Percentiles rank a stretch among this genome's conserved stretches.
These are phyloP conservation scores for Metschnikowia vanudenii DNA, from an alignment of 805 yeast genomes.

Conservation along the genomic window DNA sequence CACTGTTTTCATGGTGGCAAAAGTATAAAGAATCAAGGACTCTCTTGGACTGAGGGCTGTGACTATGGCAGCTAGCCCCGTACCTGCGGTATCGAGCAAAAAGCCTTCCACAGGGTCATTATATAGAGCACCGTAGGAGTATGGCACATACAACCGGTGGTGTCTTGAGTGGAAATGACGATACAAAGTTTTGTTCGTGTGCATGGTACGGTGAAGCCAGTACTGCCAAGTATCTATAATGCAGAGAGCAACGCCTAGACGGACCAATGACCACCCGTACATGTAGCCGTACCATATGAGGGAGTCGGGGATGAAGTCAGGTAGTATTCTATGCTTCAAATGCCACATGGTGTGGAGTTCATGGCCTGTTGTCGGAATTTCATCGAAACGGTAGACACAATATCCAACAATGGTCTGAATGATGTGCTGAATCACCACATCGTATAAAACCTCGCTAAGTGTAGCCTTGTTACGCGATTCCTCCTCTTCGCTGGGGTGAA, in stretches of 20 bases:
- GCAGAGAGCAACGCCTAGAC: slow-evolving; percentile 60
- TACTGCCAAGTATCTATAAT: slow-evolving; percentile 96
- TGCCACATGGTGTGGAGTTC: slow-evolving; percentile 50
- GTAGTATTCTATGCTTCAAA: slow-evolving; percentile 36
- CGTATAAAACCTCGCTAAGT: slow-evolving; percentile 65
- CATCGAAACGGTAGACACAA: slow-evolving; percentile 55
- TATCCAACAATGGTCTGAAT: slow-evolving; percentile 76
- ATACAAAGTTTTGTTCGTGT: slow-evolving; percentile 72
- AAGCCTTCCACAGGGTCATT: slow-evolving; percentile 95
- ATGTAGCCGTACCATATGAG: slow-evolving; percentile 53
- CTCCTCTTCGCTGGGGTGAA: slow-evolving; percentile 91
- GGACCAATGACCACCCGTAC: slow-evolving; percentile 61
- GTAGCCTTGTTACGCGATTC: slow-evolving; percentile 71
- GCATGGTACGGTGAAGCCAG: slow-evolving; percentile 87
- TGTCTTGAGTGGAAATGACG: slow-evolving; percentile 88
- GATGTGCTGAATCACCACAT: slow-evolving; percentile 81
- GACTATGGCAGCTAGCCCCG: slow-evolving; percentile 73
- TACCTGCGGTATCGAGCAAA: slow-evolving; percentile 85
- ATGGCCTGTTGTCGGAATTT: slow-evolving; percentile 49
- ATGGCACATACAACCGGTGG: slow-evolving; percentile 91
- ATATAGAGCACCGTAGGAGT: slow-evolving; percentile 94
- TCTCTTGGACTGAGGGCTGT: slow-evolving; percentile 75
- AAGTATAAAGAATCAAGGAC: slow-evolving; percentile 67
- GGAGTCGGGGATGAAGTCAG: slow-evolving; percentile 46
- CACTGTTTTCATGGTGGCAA: slow-evolving; percentile 93